Percentiles rank a stretch among this genome's conserved stretches.
These are phyloP conservation scores for Auricularia cornea DNA, from an alignment of 768 basidiomycete species.

Conservation along the genomic window DNA sequence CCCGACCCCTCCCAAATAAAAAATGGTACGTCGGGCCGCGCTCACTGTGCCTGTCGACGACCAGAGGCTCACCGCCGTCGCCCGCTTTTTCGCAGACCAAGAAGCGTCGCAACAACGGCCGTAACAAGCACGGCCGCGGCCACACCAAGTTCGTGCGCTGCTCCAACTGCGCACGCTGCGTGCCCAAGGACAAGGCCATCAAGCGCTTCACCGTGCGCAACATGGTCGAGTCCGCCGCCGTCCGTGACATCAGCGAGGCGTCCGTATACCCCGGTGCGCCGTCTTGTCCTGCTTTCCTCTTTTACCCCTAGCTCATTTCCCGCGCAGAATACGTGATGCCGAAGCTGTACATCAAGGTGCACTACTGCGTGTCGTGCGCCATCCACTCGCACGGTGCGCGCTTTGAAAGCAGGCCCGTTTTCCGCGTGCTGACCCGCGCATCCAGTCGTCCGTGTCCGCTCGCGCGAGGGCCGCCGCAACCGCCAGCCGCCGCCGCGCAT, in stretches of 20 bases:
- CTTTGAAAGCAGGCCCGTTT: neutral
- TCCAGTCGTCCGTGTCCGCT: conserved; percentile 96
- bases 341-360: conserved; percentile 97
- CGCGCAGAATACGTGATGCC: conserved; percentile 84
- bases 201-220: conserved; percentile 99
- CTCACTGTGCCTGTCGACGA: neutral
- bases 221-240: conserved; percentile 99
- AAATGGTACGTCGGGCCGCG: neutral
- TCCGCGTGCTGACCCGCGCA: conserved; percentile 2
- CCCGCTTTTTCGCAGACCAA: conserved; percentile 58
- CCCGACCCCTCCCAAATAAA: neutral
- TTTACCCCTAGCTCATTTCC: neutral
- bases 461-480: conserved; percentile 91
- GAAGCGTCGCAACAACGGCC: conserved; percentile 98
- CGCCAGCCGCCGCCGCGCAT: conserved; percentile 94
- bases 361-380: conserved; percentile 97
- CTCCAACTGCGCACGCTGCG: conserved; percentile 98
- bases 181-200: conserved; percentile 99
- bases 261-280: conserved; percentile 80
- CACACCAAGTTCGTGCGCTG: conserved; percentile 92
- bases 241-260: conserved; percentile 94
- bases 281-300: neutral
- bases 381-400: conserved; percentile 93
- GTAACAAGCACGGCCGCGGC: conserved; percentile 99
- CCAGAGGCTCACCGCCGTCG: too few species aligned